These are phyloP conservation scores for Leucaena leucocephala DNA, from an alignment of 306 rosid genomes.

Conservation along the genomic window DNA sequence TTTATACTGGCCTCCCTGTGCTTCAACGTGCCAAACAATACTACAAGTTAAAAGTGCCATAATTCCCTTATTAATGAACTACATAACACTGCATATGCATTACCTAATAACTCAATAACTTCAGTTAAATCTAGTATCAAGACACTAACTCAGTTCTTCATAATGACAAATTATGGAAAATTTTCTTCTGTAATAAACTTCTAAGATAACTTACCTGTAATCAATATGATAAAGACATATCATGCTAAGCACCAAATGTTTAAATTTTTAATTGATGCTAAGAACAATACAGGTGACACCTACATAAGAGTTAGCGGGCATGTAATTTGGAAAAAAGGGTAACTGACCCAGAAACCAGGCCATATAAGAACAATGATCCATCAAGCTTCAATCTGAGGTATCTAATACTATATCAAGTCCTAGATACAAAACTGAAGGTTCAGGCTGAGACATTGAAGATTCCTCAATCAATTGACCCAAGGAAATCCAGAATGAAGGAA, in stretches of 20 bases:
- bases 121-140: too few relatives aligned
- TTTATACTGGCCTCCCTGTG: too few relatives aligned
- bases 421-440: constrained; percentile 21
- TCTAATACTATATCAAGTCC: background rate
- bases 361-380: too few relatives aligned
- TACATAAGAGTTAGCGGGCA: background rate
- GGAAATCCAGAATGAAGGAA: background rate
- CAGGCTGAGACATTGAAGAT: background rate
- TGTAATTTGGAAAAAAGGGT: background rate
- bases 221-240: background rate
- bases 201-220: background rate
- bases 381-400: background rate
- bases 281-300: background rate
- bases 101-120: too few relatives aligned
- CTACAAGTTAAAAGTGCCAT: too few relatives aligned
- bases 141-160: too few relatives aligned
- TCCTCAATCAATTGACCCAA: background rate
- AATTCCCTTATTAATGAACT: too few relatives aligned
- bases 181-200: too few relatives aligned
- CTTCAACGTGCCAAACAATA: too few relatives aligned
- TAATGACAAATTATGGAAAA: too few relatives aligned
- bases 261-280: background rate
- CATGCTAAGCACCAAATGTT: background rate
- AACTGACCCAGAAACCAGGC: background rate
- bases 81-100: too few relatives aligned